Evolutionary conservation across 306 rosid genomes (phyloP), one percentile per base, ranked within the genome.

Genomic region (Herpetospermum pedunculosum): DNA sequence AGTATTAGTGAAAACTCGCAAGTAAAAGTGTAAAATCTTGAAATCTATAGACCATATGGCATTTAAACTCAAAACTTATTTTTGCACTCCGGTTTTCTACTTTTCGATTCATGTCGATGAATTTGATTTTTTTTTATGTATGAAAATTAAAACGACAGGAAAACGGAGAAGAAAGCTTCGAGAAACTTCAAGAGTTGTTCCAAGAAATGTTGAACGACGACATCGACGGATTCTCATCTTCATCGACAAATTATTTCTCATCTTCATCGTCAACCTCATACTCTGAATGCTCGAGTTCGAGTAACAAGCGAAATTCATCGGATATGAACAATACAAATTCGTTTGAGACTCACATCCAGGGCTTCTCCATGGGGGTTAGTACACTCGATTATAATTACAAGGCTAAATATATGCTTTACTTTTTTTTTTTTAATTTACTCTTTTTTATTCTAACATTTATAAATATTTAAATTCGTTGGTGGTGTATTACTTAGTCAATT

Each of bases 351-450:
- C 78, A 76, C 67, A 72, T 78, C 69, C 90, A 79, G 68, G 79
- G 34, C 63, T 95, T 91, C 80, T 86, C 91, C 75, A 64, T 88
- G 40, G 97, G 97, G 97, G 99, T 94, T 46, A 81, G 98, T 21
- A 0, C n/a, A 2, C 8, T 13, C 13, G 0, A 6, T 30, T 8
- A 30, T 29, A 15, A 1, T 59, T 48, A 5, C 15, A 1, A 3
- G 15, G 15, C 46, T 41, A 41, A 11, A 12, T 10, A 10, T 43
- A 13, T 46, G 4, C 15, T 46, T 0, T 46, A 14, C 1, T 46
- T 44, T 41, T 3, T 43, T n/a, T n/a, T n/a, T n/a, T n/a, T n/a
- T n/a, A n/a, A n/a, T n/a, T n/a, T n/a, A n/a, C n/a, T n/a, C n/a
- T n/a, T n/a, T n/a, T n/a, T n/a, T n/a, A n/a, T n/a, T n/a, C n/a